phyloP scores from a whole-genome alignment of 192 early-diverging fungal species.

The Coemansia sp. region DNA sequence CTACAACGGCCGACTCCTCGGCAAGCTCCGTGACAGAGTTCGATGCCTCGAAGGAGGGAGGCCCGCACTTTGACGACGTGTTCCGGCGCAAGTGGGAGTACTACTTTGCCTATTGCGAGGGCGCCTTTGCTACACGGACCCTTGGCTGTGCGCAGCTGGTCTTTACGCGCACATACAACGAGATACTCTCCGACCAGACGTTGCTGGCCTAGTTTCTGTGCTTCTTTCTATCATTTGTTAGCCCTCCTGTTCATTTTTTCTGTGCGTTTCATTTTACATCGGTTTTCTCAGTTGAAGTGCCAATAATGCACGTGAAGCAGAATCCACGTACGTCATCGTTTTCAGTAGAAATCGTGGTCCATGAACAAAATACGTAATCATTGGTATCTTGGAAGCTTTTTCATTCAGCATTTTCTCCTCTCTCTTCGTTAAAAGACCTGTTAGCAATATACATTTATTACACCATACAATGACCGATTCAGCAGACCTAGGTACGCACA shows the following conservation, averaged over 20 bases:
- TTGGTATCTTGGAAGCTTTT: no score
- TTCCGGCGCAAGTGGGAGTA: constrained; percentile 78
- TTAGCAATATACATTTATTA: background rate
- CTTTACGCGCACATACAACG: constrained; percentile 54
- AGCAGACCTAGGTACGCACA: constrained; percentile 1
- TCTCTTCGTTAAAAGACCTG: background rate
- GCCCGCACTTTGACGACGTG: constrained; percentile 42
- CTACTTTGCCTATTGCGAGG: constrained; percentile 82
- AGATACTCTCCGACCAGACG: constrained; percentile 18
- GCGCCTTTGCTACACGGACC: constrained; percentile 68
- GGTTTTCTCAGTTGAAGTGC: no score
- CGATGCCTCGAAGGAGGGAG: no score
- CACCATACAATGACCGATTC: constrained; percentile 14
- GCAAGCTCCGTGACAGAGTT: no score
- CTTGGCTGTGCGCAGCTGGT: constrained; percentile 64
- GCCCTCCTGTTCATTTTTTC: background rate
- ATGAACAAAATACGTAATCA: background rate
- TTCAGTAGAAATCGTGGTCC: no score
- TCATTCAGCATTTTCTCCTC: background rate
- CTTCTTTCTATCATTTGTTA: background rate
- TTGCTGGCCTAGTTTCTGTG: background rate
- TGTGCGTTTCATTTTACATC: background rate
- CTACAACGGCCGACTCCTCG: no score
- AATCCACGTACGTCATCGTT: no score
- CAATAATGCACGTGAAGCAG: no score